Evolutionary conservation across 192 early-diverging fungal species (phyloP).

Genomic region (Haplosporangium gracile): DNA sequence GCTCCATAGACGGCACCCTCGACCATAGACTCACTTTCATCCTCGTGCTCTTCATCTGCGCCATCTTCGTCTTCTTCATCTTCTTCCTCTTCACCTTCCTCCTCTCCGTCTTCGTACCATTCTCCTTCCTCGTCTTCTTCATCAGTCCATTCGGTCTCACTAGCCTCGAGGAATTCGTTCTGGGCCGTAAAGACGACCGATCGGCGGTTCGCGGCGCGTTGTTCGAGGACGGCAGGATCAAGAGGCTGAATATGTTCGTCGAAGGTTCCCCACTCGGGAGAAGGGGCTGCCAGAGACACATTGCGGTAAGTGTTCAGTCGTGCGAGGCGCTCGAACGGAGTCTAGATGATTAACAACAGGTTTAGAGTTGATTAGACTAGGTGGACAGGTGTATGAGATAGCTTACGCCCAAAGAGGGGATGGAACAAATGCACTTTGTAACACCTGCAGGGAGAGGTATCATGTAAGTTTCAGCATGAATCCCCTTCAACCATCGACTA

Average conservation of each 20-base stretch:
- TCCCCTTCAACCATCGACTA: not conserved
- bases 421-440: not conserved
- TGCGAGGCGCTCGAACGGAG: conserved; percentile 82
- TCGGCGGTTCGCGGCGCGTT: conserved; percentile 31
- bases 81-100: conserved; percentile 65
- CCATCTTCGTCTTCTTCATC: conserved; percentile 53
- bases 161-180: conserved; percentile 55
- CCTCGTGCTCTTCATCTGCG: conserved; percentile 25
- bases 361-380: not conserved
- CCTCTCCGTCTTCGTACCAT: conserved; percentile 58
- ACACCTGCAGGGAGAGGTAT: not conserved
- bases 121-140: conserved; percentile 66
- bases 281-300: conserved; percentile 57
- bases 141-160: conserved; percentile 63
- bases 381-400: not conserved
- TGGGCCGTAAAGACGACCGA: conserved; percentile 46
- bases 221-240: conserved; percentile 38
- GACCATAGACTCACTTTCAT: conserved; percentile 46
- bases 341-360: conserved; percentile 57
- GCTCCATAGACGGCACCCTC: conserved; percentile 58
- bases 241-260: conserved; percentile 47
- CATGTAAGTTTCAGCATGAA: not conserved
- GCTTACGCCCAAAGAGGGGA: not conserved
- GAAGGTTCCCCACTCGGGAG: conserved; percentile 50
- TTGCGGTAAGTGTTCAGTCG: conserved; percentile 83